phyloP scores from a whole-genome alignment of 305 asterid genomes.

The Petunia hybrid region DNA sequence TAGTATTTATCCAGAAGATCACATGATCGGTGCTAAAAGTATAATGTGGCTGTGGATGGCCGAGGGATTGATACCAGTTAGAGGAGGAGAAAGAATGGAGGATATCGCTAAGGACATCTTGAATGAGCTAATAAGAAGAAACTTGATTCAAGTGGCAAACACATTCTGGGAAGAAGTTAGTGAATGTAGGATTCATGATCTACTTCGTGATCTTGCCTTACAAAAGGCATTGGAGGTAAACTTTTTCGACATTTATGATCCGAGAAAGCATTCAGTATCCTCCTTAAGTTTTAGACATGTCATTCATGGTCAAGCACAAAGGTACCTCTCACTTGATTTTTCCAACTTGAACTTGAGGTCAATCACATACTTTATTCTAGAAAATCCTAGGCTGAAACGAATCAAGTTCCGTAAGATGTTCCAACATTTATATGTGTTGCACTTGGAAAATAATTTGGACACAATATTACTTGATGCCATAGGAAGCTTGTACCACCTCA shows the following conservation, averaged over 20 bases:
- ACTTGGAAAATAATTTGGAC: background rate
- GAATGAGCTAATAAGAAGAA: conserved; percentile 8
- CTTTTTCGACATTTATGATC: background rate
- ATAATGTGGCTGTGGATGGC: background rate
- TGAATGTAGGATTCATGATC: background rate
- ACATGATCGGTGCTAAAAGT: background rate
- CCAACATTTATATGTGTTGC: background rate
- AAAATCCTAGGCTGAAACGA: background rate
- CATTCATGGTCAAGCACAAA: too few relatives aligned
- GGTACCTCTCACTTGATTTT: background rate
- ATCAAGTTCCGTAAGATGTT: too few relatives aligned
- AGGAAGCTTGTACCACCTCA: background rate
- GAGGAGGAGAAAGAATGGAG: conserved; percentile 26
- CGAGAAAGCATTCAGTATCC: too few relatives aligned
- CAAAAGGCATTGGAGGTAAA: conserved; percentile 12
- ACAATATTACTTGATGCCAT: background rate
- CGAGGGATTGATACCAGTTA: background rate
- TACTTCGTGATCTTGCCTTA: background rate
- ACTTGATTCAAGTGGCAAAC: background rate
- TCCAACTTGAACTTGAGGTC: background rate
- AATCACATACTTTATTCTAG: background rate
- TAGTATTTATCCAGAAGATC: background rate
- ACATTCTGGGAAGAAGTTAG: background rate
- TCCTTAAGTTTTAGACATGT: too few relatives aligned
- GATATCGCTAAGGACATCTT: background rate